Base-by-base conservation (phyloP, 1,139 yeast genomes). In the Kodamaea ohmeri region DNA sequence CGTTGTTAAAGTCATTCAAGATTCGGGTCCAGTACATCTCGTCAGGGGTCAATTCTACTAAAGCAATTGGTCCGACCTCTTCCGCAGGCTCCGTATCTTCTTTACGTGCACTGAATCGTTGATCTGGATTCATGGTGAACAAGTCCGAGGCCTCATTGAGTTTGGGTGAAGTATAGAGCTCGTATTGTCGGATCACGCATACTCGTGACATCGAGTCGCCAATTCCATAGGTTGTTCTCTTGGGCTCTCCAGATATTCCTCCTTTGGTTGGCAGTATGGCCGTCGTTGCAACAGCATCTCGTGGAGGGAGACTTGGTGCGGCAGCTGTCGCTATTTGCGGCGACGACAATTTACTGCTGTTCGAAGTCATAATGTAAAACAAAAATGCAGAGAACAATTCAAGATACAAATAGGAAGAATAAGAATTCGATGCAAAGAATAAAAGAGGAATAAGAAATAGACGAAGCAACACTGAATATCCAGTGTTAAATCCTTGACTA, bases 141-240 rank as follows among this genome's bases (percentile, higher is more conserved):
- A 50, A 50, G 32, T 68, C 74, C 4, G 67, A 60, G 16, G 57
- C 52, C 41, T 69, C 71, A 42, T 66, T 65, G 60, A 66, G 56
- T 22, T 44, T 50, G 3, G 68, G 67, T n/a, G 61, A 51, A 6
- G 52, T 45, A 40, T 61, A 65, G 4, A 53, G 32, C 36, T 66
- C 70, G 35, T 53, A 47, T 42, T 69, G 73, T 42, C 74, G 51
- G 25, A 56, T 52, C 13, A 59, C 44, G n/a, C 63, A 54, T 13
- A 66, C 56, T 31, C 56, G 51, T 4, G 67, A 58, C 9, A 63
- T 46, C 12, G 50, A 46, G 39, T 63, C 65, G 12, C 47, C 37
- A 33, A 48, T 45, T 18, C 44, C 49, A 38, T 50, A 53, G 4
- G 47, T 42, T 26, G 40, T 30, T 21, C 47, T 22, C 34, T 45